Percentiles rank a stretch among this genome's conserved stretches.
phyloP scores from a whole-genome alignment of 2,329 filamentous ascomycete genomes.

The Leptographium wingfieldii region DNA sequence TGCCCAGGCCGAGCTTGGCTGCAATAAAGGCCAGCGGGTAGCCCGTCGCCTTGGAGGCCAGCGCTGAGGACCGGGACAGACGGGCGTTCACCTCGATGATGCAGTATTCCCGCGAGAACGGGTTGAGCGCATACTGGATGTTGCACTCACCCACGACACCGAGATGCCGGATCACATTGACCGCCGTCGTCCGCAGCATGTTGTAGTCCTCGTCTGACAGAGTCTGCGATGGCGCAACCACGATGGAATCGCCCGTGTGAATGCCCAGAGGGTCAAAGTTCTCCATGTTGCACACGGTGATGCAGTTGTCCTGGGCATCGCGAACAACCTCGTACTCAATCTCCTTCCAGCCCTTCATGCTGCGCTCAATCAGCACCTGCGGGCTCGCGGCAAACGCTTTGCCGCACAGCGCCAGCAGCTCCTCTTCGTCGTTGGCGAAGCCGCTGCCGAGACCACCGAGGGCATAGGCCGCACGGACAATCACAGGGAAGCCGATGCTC shows the following conservation, averaged over 20 bases:
- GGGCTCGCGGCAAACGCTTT: slow-evolving; percentile 93
- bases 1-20: slow-evolving; percentile 88
- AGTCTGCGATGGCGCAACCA: slow-evolving; percentile 93
- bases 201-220: slow-evolving; percentile 97
- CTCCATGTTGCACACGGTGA: slow-evolving; percentile 99
- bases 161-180: slow-evolving; percentile 93
- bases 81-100: slow-evolving; percentile 98
- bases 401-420: slow-evolving; percentile 78
- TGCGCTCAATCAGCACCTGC: slow-evolving; percentile 90
- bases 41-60: slow-evolving; percentile 93
- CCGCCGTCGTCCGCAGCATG: slow-evolving; percentile 92
- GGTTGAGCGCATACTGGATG: slow-evolving; percentile 95
- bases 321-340: slow-evolving; percentile 98
- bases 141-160: slow-evolving; percentile 98
- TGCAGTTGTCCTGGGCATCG: slow-evolving; percentile 93
- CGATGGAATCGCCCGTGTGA: slow-evolving; percentile 95
- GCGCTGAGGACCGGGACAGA: slow-evolving; percentile 84
- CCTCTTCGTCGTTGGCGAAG: slow-evolving; percentile 76
- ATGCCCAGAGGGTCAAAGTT: slow-evolving; percentile 98
- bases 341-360: slow-evolving; percentile 99
- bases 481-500: slow-evolving; percentile 90
- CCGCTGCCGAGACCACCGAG: slow-evolving; percentile 90
- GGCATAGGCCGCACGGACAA: slow-evolving; percentile 91
- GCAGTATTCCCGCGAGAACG: slow-evolving; percentile 90
- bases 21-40: slow-evolving; percentile 95